phyloP scores from a whole-genome alignment of 768 basidiomycete species.

The Krasilnikovozyma curviuscula region DNA sequence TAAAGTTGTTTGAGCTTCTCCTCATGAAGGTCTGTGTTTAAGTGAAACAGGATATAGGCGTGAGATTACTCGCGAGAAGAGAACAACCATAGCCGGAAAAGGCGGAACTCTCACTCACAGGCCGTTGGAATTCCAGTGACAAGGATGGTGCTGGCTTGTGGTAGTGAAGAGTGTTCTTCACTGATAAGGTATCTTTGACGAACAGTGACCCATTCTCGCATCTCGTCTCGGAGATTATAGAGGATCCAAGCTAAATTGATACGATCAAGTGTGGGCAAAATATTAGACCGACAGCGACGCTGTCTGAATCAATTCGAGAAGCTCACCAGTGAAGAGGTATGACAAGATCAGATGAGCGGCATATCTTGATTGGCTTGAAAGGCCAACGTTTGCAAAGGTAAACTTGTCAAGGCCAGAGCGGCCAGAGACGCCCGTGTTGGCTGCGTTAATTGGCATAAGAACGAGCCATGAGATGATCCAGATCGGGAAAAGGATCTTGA shows the following conservation, averaged over 20 bases:
- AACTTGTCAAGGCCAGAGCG: conserved; percentile 47
- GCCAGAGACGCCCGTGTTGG: conserved; percentile 32
- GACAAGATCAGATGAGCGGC: conserved; percentile 59
- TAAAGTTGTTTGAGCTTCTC: conserved; percentile 48
- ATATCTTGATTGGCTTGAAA: conserved; percentile 38
- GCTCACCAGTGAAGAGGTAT: conserved; percentile 59
- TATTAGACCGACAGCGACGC: background rate
- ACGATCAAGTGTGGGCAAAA: background rate
- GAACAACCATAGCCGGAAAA: too few species aligned
- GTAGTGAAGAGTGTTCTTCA: conserved; percentile 47
- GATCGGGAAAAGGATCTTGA: conserved; percentile 63
- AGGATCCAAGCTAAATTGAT: conserved; percentile 51
- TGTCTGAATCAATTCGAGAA: background rate
- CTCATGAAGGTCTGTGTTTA: conserved; percentile 38
- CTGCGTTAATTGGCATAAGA: conserved; percentile 52
- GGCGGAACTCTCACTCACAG: too few species aligned
- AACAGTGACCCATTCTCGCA: conserved; percentile 54
- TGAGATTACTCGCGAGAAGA: background rate
- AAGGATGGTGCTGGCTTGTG: conserved; percentile 77
- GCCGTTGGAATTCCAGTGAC: conserved; percentile 69
- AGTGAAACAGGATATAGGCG: background rate
- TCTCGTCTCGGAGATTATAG: conserved; percentile 60
- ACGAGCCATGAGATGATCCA: conserved; percentile 78
- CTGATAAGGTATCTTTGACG: conserved; percentile 69
- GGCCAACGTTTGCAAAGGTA: conserved; percentile 58